Evolutionary conservation across 1,139 yeast genomes (phyloP), one percentile per base, ranked within the genome.

Genomic region (Candida tetrigidarum): DNA sequence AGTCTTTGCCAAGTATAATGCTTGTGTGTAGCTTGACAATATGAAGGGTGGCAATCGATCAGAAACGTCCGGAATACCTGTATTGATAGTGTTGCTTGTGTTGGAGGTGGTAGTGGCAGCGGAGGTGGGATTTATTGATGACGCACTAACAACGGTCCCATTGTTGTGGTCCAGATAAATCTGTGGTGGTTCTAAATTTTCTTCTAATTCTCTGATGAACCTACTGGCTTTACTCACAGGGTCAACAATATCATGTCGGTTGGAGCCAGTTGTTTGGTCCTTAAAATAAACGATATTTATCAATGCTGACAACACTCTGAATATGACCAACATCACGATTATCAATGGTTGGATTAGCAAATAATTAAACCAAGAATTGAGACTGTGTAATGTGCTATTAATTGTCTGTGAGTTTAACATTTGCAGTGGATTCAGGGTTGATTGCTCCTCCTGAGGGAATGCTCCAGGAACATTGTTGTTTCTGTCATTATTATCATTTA

Each of bases 11-110:
- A 75, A 69, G 55, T 76, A 83, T 44, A 86, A 67, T 1, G 96
- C 96, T 52, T 85, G 84, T 0, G 91, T 79, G 61, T 87, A 88
- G 39, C 95, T 85, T 10, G 93, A 92, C 56, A 83, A 82, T 50
- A 76, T 78, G 53, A 86, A 85, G 8, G 77, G 74, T 0, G 78
- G 79, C 41, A 73, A 55, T 7, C 39, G 19, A 9, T 28, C 19
- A 14, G 36, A 5, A 14, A 15, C 41, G 15, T 25, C 44, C 4
- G 19, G 27, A 2, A 14, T 12, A 19, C 12, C 10, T 3, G 33
- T n/a, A 10, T 12, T 26, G 10, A 23, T 16, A 5, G 16, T n/a
- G n/a, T n/a, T n/a, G n/a, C n/a, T n/a, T n/a, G n/a, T n/a, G n/a
- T n/a, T n/a, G n/a, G n/a, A n/a, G n/a, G n/a, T n/a, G n/a, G n/a